A percentile compares a stretch with the other conserved stretches of the same genome.
Evolutionary conservation across 371 early-diverging fungal genomes (phyloP).

Genomic region (Mortierella sp.): DNA sequence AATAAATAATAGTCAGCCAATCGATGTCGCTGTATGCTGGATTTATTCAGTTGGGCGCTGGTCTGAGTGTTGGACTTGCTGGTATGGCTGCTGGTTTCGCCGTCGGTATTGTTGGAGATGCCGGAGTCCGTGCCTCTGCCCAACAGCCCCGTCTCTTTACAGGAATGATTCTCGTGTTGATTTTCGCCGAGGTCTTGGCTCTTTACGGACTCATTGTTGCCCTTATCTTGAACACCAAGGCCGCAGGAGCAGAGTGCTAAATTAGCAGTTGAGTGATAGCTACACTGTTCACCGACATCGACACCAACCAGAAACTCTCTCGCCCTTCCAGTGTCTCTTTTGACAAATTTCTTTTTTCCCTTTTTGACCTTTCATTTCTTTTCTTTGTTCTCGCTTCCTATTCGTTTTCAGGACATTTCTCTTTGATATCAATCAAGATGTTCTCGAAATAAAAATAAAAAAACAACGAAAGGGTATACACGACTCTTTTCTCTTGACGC

Average conservation of each 20-base stretch:
- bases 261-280: too few species aligned
- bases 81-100: constrained; percentile 95
- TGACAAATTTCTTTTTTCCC: neutral
- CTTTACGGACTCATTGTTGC: constrained; percentile 93
- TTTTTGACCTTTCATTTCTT: too few species aligned
- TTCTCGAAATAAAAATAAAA: neutral
- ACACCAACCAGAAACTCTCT: neutral
- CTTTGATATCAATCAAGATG: neutral
- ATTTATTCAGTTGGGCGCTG: constrained; percentile 91
- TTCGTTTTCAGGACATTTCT: neutral
- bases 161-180: constrained; percentile 89
- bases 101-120: constrained; percentile 93
- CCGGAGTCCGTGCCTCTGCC: constrained; percentile 87
- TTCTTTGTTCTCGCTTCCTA: neutral
- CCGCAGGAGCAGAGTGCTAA: constrained; percentile 41
- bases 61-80: constrained; percentile 87
- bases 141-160: constrained; percentile 89
- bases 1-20: constrained; percentile 18
- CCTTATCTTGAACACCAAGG: constrained; percentile 86
- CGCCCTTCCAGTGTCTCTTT: neutral
- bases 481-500: neutral
- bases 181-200: constrained; percentile 96
- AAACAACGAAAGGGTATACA: neutral
- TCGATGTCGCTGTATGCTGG: constrained; percentile 80
- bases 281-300: neutral